Conservation (phyloP, 352 stramenopile genomes). For the Phytophthora foliorum region DNA sequence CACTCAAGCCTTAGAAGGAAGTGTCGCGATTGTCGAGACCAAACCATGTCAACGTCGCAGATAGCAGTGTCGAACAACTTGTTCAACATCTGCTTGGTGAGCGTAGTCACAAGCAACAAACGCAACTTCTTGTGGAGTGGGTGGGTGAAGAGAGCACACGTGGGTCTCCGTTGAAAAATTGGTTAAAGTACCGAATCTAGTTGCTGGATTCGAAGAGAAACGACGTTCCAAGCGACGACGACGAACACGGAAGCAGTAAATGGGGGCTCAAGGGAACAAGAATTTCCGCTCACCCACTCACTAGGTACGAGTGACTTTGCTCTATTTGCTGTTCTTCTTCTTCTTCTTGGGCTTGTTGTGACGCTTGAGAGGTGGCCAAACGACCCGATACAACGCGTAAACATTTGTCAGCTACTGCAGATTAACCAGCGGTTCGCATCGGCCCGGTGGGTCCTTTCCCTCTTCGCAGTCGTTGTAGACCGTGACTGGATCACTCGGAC, state of each 20-base stretch:
- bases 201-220: no score
- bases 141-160: slow-evolving; percentile 12
- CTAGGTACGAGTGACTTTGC: no score
- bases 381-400: slow-evolving; percentile 2
- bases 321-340: no score
- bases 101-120: background rate
- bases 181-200: no score
- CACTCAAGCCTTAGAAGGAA: slow-evolving; percentile 23
- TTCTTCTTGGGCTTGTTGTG: no score
- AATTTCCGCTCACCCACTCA: no score
- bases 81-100: slow-evolving; percentile 3
- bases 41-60: slow-evolving; percentile 1
- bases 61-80: slow-evolving; percentile 8
- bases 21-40: background rate
- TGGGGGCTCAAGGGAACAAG: no score
- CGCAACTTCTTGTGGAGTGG: slow-evolving; percentile 26
- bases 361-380: no score
- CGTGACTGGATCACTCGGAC: background rate
- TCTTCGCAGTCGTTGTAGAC: slow-evolving; percentile 2
- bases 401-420: background rate
- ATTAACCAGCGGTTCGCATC: background rate
- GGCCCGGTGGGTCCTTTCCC: background rate
- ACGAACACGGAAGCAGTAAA: no score
- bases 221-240: no score
- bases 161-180: no score